Base-by-base conservation (phyloP, 495 filamentous ascomycete species). In the Xylaria intraflava region DNA sequence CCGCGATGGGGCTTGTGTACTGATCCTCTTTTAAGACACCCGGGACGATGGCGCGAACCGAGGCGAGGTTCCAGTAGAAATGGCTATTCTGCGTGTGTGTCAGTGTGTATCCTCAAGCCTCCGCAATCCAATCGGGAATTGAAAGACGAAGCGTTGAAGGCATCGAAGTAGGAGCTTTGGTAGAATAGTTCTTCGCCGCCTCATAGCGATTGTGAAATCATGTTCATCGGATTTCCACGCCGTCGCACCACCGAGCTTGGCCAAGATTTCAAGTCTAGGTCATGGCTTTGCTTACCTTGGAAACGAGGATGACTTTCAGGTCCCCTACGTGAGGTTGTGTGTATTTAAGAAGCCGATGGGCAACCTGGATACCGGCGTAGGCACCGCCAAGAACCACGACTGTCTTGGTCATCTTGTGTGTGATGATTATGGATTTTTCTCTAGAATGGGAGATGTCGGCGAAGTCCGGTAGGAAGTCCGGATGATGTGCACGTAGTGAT, bases 11-110 rank as follows among this genome's bases (percentile, higher is more conserved):
- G 39, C 69, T 69, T 62, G 76, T 59, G 60, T 82, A 72, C 35
- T 77, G 62, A 16, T 72, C 68, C 36, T 70, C 67, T 49, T 75
- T 74, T 55, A 76, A 55, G 17, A 68, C 51, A 17, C 73, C 76
- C 12, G 75, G 74, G 36, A 79, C 66, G 44, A 83, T 67, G 61
- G 77, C 73, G 29, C 81, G 78, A 12, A 81, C 73, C 1, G 80
- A 65, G 19, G 76, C 80, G 14, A 81, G 10, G 50, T 80, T 82
- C 71, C 74, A 83, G 70, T 69, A 83, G 57, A 84, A 73, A 54
- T 83, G 73, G 39, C 69, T 73, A 52, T 74, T 77, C 72, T 76
- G 46, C 16, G 26, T 12, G 12, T 30, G 31, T 40, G 58, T 71
- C 36, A 69, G 61, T 40, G 43, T 46, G 43, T 36, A 17, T 26